Base-by-base conservation (phyloP, 805 yeast genomes). In the Saccharomycopsis sp. region DNA sequence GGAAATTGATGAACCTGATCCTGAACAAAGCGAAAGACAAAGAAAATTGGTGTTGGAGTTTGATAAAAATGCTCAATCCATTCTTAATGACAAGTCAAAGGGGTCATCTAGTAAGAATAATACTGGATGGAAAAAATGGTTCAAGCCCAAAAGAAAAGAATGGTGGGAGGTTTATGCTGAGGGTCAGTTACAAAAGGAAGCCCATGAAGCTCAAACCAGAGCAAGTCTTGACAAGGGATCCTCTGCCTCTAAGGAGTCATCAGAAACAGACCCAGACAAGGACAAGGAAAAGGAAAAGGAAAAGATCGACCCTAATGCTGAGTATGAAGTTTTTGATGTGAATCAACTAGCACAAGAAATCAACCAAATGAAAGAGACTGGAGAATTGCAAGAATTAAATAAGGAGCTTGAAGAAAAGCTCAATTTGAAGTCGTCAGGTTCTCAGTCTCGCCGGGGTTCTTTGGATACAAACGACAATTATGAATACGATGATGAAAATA, bases 1-100 rank as follows among this genome's bases (percentile, higher is more conserved):
- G 19, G 99, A 94, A 71, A 92, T 94, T 64, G 97, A 92, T 69
- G 97, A 93, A 68, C 96, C 97, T 0, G 97, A 93, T 70, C 89
- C 96, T 1, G 96, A 89, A 64, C 84, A 86, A 66, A 80, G 83
- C 23, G 91, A 91, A 64, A 82, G 93, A 64, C 96, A 91, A 67
- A 77, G 97, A 60, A 84, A 89, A 67, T 75, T 94, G 66, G 79
- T 94, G 12, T 76, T 78, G 58, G 99, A 94, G 69, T 87, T 93
- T 65, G 97, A 90, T 64, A 89, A 87, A 63, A 96, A 96, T 0
- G 80, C 89, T 57, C 83, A 82, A 56, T 81, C 81, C 63, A 75
- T 84, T 77, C 78, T 78, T 55, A 64, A 70, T 57, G 83, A 78
- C 15, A 55, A 55, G 24, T 17, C 24, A 17, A 53, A 53, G 52